A percentile compares a stretch with the other conserved stretches of the same genome.
Evolutionary conservation across 164 flowering plant species (phyloP).

Genomic region (Buxus sempervirens): DNA sequence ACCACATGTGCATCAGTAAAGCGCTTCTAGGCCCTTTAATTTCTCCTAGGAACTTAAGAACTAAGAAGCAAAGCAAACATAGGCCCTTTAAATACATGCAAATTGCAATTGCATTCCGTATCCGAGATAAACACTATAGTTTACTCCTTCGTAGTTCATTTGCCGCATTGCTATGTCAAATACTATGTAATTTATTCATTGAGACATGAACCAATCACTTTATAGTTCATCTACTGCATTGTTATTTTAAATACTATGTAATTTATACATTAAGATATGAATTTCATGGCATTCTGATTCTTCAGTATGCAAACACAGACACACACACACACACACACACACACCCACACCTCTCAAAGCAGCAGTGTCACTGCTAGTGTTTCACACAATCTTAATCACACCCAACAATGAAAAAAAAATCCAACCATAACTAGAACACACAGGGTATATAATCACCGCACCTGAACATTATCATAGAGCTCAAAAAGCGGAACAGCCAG

Average conservation of each 20-base stretch:
- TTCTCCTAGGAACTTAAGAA: too few species aligned
- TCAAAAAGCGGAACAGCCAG: conserved; percentile 96
- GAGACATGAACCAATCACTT: too few species aligned
- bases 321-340: too few species aligned
- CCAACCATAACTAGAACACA: neutral
- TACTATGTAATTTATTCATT: neutral
- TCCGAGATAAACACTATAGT: neutral
- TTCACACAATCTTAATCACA: neutral
- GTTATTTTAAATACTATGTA: too few species aligned
- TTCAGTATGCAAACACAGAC: too few species aligned
- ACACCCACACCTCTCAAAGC: neutral
- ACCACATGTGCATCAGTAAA: too few species aligned
- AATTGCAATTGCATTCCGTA: neutral
- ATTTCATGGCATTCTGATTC: neutral
- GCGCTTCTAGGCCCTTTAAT: too few species aligned
- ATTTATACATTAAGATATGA: neutral
- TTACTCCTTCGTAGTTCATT: neutral
- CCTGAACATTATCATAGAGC: conserved; percentile 98
- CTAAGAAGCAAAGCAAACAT: too few species aligned
- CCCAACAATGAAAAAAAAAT: neutral
- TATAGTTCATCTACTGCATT: too few species aligned
- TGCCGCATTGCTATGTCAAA: neutral
- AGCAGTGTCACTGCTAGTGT: neutral
- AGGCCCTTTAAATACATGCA: too few species aligned
- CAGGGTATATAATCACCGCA: conserved; percentile 14